phyloP scores from a whole-genome alignment of 306 rosid genomes.

The Benincasa hispida region DNA sequence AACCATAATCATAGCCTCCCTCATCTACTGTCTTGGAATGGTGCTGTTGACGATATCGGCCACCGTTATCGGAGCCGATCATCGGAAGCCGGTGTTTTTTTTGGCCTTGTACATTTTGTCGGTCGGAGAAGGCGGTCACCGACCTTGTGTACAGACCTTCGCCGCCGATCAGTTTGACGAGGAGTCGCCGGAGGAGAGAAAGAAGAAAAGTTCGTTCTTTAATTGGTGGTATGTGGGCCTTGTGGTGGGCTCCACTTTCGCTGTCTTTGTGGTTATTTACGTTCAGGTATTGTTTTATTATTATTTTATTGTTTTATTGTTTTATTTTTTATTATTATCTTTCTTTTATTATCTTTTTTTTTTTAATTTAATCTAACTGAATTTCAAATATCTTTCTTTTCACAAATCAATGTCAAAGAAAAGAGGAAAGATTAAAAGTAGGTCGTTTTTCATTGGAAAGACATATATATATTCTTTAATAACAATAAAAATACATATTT shows the following conservation, averaged over 20 bases:
- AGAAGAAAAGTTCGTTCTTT: slow-evolving; percentile 49
- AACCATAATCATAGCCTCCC: slow-evolving; percentile 23
- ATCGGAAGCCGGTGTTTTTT: slow-evolving; percentile 23
- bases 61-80: slow-evolving; percentile 12
- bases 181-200: slow-evolving; percentile 34
- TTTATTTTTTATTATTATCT: not conserved
- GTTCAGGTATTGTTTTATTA: slow-evolving; percentile 31
- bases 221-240: slow-evolving; percentile 72
- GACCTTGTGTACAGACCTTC: slow-evolving; percentile 68
- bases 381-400: not conserved
- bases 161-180: slow-evolving; percentile 84
- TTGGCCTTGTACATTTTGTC: slow-evolving; percentile 40
- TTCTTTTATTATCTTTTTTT: not conserved
- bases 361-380: not conserved
- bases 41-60: slow-evolving; percentile 38
- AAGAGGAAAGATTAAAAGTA: not conserved
- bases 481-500: no score
- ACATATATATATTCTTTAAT: no score
- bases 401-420: not conserved
- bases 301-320: not conserved
- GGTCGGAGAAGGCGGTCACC: slow-evolving; percentile 66
- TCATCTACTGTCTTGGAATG: slow-evolving; percentile 22
- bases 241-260: slow-evolving; percentile 34
- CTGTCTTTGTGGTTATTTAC: slow-evolving; percentile 33
- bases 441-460: not conserved